Evolutionary conservation across 768 basidiomycete species (phyloP).

Genomic region (Scleroderma citrinum): DNA sequence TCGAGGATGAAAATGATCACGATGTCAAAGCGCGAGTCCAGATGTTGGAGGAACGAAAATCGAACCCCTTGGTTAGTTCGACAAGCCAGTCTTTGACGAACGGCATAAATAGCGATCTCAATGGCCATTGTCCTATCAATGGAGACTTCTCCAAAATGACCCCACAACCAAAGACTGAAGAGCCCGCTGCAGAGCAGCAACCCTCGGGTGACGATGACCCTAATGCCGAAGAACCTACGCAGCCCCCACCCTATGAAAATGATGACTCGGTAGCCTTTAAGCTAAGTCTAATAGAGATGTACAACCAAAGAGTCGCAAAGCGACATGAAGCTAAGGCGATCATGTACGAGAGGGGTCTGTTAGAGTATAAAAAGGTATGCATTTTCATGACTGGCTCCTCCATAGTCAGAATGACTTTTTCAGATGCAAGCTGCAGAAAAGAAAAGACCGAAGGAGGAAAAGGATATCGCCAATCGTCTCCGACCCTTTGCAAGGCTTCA

Average conservation of each 20-base stretch:
- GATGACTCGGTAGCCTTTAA: constrained; percentile 83
- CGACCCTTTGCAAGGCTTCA: constrained; percentile 90
- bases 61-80: constrained; percentile 12
- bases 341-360: constrained; percentile 85
- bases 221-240: constrained; percentile 56
- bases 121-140: constrained; percentile 33
- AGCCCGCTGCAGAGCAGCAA: constrained; percentile 37
- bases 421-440: constrained; percentile 90
- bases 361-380: constrained; percentile 91
- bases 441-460: constrained; percentile 86
- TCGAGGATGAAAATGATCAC: constrained; percentile 71
- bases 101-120: constrained; percentile 24
- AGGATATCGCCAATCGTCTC: constrained; percentile 82
- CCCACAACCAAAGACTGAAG: constrained; percentile 38
- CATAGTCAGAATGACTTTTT: constrained; percentile 4
- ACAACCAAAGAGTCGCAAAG: constrained; percentile 82
- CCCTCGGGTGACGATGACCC: constrained; percentile 50
- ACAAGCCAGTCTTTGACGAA: constrained; percentile 20
- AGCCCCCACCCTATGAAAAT: constrained; percentile 79
- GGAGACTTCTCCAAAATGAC: constrained; percentile 27
- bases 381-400: not conserved
- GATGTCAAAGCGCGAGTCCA: constrained; percentile 54
- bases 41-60: constrained; percentile 36
- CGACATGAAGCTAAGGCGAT: constrained; percentile 79
- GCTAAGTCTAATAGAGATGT: constrained; percentile 83